phyloP scores from a whole-genome alignment of 805 yeast species.

The Ogataea ganodermae region DNA sequence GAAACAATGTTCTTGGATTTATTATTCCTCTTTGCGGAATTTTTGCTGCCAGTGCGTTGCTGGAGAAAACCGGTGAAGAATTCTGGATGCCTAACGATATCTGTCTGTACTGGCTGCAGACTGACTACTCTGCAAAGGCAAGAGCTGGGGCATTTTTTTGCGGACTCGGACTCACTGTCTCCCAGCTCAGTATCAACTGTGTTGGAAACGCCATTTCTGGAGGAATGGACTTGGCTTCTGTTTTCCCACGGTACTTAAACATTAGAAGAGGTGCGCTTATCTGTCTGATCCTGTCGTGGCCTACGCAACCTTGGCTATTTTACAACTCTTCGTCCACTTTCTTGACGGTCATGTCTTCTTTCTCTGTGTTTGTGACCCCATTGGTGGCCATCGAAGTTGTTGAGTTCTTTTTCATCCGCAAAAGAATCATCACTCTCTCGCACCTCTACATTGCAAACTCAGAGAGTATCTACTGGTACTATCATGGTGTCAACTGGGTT shows the following conservation, averaged over 20 bases:
- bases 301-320: conserved; percentile 44
- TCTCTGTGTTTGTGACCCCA: conserved; percentile 43
- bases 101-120: conserved; percentile 41
- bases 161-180: conserved; percentile 38
- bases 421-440: conserved; percentile 39
- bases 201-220: conserved; percentile 45
- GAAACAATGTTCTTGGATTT: conserved; percentile 33
- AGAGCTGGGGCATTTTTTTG: conserved; percentile 54
- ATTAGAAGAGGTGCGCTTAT: conserved; percentile 49
- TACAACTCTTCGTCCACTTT: conserved; percentile 39
- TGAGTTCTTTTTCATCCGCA: conserved; percentile 44
- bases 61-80: conserved; percentile 25
- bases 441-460: conserved; percentile 40
- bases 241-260: conserved; percentile 45
- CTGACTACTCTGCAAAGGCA: conserved; percentile 39
- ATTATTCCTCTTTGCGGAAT: conserved; percentile 48
- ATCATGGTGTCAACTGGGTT: conserved; percentile 46
- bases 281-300: conserved; percentile 38
- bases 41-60: conserved; percentile 44
- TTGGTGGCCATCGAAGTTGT: conserved; percentile 39
- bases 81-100: conserved; percentile 51
- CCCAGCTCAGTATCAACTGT: conserved; percentile 43
- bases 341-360: conserved; percentile 32
- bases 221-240: conserved; percentile 54
- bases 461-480: conserved; percentile 37